Conservation (phyloP, 257 asterid species). For the Solanum neorickii region DNA sequence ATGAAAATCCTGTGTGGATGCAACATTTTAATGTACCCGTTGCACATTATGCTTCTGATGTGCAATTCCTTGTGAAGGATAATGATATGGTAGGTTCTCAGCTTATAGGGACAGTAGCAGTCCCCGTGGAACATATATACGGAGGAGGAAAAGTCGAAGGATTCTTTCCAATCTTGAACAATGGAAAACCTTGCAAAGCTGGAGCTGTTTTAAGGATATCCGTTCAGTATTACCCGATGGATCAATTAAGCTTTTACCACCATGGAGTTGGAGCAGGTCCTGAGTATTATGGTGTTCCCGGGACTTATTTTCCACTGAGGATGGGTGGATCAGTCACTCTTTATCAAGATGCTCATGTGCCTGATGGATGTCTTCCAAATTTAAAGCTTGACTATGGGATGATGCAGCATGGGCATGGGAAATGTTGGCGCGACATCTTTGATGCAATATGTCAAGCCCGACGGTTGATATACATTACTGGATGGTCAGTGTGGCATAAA, state of each 20-base stretch:
- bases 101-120: conserved; percentile 73
- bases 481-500: conserved; percentile 99
- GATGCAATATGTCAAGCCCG: conserved; percentile 76
- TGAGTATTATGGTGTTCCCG: conserved; percentile 65
- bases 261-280: conserved; percentile 93
- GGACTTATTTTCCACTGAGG: conserved; percentile 91
- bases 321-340: conserved; percentile 81
- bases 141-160: conserved; percentile 63
- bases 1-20: conserved; percentile 89
- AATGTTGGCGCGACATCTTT: conserved; percentile 92
- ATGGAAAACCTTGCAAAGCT: conserved; percentile 75
- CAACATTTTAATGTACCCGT: conserved; percentile 74
- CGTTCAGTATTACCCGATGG: conserved; percentile 63
- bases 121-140: conserved; percentile 72
- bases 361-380: conserved; percentile 66
- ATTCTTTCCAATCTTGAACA: conserved; percentile 60
- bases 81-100: conserved; percentile 86
- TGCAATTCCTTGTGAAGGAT: conserved; percentile 79
- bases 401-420: conserved; percentile 65
- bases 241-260: conserved; percentile 58
- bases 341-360: conserved; percentile 99
- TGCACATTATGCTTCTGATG: conserved; percentile 82
- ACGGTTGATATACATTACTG: conserved; percentile 70
- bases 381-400: conserved; percentile 62
- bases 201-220: conserved; percentile 79